These are phyloP conservation scores for Penicillium argentinense DNA, from an alignment of 495 filamentous ascomycete species.

Conservation along the genomic window DNA sequence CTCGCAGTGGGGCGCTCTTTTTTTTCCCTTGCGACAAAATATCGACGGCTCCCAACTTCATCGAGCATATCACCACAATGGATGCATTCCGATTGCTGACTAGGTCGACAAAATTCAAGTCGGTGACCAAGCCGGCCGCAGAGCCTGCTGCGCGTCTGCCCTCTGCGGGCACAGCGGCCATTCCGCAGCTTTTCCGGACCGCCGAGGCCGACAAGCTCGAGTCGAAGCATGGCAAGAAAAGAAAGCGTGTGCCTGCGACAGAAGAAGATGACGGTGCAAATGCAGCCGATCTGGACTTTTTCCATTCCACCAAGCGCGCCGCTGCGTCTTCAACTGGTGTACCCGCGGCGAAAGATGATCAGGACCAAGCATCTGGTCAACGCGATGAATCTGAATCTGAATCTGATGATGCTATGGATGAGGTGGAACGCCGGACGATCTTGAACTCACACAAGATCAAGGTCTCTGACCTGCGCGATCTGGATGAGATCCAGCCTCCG, in stretches of 20 bases:
- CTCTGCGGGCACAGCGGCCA: slow-evolving; percentile 49
- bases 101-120: slow-evolving; percentile 53
- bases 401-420: slow-evolving; percentile 40
- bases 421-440: slow-evolving; percentile 71
- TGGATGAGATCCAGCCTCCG: slow-evolving; percentile 36
- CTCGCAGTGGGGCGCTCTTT: slow-evolving; percentile 23
- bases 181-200: slow-evolving; percentile 55
- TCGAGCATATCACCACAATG: slow-evolving; percentile 31
- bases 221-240: slow-evolving; percentile 37
- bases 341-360: slow-evolving; percentile 17
- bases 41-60: slow-evolving; percentile 19
- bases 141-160: slow-evolving; percentile 36
- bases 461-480: slow-evolving; percentile 64
- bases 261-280: slow-evolving; percentile 27
- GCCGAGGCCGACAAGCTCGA: slow-evolving; percentile 34
- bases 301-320: slow-evolving; percentile 31
- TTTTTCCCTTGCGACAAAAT: slow-evolving; percentile 25
- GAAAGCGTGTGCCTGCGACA: slow-evolving; percentile 30
- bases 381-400: slow-evolving; percentile 25
- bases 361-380: slow-evolving; percentile 13
- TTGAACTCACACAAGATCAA: slow-evolving; percentile 85
- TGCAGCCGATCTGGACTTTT: slow-evolving; percentile 38
- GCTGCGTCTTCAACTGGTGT: slow-evolving; percentile 19
- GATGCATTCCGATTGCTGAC: slow-evolving; percentile 56
- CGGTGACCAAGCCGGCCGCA: slow-evolving; percentile 22